These are phyloP conservation scores for Cystobasidium pallidum DNA, from an alignment of 1,284 basidiomycete species.

Conservation along the genomic window DNA sequence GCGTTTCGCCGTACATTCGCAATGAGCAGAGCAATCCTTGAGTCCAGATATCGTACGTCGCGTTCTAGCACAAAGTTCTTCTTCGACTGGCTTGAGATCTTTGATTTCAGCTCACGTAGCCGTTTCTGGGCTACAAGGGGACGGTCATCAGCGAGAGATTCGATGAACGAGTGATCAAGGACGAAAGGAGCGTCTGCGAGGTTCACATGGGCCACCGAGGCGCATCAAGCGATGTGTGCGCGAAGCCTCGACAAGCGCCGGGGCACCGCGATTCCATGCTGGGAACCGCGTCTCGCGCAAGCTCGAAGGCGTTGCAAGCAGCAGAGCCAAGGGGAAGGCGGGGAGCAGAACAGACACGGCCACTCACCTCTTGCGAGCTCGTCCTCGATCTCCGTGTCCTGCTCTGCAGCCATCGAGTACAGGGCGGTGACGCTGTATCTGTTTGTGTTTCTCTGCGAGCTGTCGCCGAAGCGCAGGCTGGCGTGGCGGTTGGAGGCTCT, in stretches of 20 bases:
- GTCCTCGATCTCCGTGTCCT: constrained; percentile 98
- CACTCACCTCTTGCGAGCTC: constrained; percentile 85
- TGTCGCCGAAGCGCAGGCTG: constrained; percentile 39
- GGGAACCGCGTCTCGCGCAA: not conserved
- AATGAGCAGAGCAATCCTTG: constrained; percentile 94
- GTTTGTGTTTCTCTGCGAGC: constrained; percentile 64
- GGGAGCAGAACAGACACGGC: no score
- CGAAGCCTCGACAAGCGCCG: not conserved
- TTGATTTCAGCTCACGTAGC: constrained; percentile 90
- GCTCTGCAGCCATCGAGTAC: constrained; percentile 97
- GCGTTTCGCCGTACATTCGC: constrained; percentile 73
- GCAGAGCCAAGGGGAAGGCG: no score
- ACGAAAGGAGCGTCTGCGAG: not conserved
- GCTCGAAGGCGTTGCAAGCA: no score
- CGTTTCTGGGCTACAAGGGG: constrained; percentile 80
- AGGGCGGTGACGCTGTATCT: constrained; percentile 94
- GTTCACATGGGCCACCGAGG: not conserved
- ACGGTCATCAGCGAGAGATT: not conserved
- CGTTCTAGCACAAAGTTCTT: constrained; percentile 99
- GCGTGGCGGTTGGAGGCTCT: constrained; percentile 33
- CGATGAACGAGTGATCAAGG: not conserved
- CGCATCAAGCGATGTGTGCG: not conserved
- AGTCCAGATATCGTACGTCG: constrained; percentile 97
- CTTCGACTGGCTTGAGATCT: constrained; percentile 97
- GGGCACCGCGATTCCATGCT: not conserved